Evolutionary conservation across 768 basidiomycete species (phyloP), one percentile per base, ranked within the genome.

Genomic region (Suillus americanus): DNA sequence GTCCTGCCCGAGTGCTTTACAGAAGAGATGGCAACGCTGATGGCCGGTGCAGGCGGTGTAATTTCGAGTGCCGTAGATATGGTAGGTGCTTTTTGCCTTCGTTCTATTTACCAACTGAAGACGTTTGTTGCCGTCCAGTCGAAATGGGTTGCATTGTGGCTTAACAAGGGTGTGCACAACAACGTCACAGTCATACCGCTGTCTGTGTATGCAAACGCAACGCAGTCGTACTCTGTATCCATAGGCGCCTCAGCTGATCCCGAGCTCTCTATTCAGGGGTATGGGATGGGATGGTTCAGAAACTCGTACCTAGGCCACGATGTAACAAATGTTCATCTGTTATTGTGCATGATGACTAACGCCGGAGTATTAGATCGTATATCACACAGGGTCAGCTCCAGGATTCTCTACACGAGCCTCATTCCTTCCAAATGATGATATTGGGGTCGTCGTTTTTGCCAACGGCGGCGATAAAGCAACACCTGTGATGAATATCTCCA

Each of bases 251-350:
- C 70, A 1, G 5, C 8, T 6, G 28, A 68, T 43, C 60, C 69
- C 1, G 67, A 68, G 20, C n/a, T 66, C 0, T 79, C 81, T 1
- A 66, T 80, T 43, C 16, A 46, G 1, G 79, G 74, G 7, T 84
- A 83, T 66, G 81, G 79, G 3, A 67, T 81, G 69, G 83, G 83
- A 5, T 83, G 82, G 82, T 40, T n/a, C 46, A 73, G 79, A 8
- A 55, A 20, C 8, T 77, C 82, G 1, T 81, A 79, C 61, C 72
- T 70, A 2, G 82, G 79, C 0, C 79, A 82, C 61, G 78, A 82
- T 33, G 81, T 82, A 65, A 50, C 72, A 55, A 28, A 30, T 56
- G 43, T 35, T 20, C 38, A 25, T 53, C 4, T 12, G 3, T 62
- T 43, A 55, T 41, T 10, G 30, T 8, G 13, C 25, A 23, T 16